Evolutionary conservation across 1,139 yeast genomes (phyloP).

Genomic region (Blastobotrys ciferrii): DNA sequence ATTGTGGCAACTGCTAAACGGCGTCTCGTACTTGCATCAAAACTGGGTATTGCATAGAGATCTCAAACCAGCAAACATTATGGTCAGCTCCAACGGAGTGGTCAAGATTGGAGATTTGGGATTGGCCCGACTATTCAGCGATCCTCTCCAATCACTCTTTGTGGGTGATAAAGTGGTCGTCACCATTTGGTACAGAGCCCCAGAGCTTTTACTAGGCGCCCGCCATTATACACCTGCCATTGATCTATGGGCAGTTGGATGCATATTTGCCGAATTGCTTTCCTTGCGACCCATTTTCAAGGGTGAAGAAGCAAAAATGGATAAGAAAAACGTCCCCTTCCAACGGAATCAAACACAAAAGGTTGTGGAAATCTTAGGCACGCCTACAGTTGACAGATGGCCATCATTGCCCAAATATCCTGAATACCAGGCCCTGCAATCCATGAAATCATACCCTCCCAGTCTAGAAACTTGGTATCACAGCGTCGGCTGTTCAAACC

Average conservation of each 20-base stretch:
- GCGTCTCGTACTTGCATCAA: constrained; percentile 86
- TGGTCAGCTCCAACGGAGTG: constrained; percentile 86
- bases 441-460: constrained; percentile 62
- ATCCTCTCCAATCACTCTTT: constrained; percentile 83
- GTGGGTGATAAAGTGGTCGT: constrained; percentile 97
- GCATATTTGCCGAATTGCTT: constrained; percentile 87
- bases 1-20: constrained; percentile 88
- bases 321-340: constrained; percentile 88
- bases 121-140: constrained; percentile 83
- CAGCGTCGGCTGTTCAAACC: constrained; percentile 68
- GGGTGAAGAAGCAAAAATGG: constrained; percentile 97
- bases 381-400: constrained; percentile 77
- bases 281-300: constrained; percentile 91
- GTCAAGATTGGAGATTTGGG: constrained; percentile 97
- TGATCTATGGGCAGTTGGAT: constrained; percentile 96
- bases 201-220: constrained; percentile 86
- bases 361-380: constrained; percentile 85
- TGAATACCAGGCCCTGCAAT: constrained; percentile 67
- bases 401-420: constrained; percentile 77
- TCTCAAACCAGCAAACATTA: constrained; percentile 94
- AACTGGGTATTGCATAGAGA: constrained; percentile 97
- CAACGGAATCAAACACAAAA: constrained; percentile 90
- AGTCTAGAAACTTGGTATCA: constrained; percentile 83
- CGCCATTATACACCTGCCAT: constrained; percentile 94
- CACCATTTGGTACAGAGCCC: constrained; percentile 97